Evolutionary conservation across 352 stramenopile species (phyloP), one percentile per base, ranked within the genome.

Genomic region (Peronosclerospora sorghi): DNA sequence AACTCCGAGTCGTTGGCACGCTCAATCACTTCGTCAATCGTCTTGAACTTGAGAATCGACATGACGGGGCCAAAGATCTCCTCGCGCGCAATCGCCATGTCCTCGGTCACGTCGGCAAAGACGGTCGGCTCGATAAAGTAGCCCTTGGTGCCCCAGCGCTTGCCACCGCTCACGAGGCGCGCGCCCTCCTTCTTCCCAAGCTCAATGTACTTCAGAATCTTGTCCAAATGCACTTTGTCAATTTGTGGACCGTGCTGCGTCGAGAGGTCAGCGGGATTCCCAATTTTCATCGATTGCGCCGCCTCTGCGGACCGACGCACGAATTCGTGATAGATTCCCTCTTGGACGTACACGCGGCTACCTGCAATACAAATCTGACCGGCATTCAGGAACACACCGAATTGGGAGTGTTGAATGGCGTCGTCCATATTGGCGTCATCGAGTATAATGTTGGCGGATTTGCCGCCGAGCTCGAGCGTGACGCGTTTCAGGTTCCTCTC

Each of bases 121-220:
- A 98, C 76, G 0, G 91, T 98, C 1, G 95, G 90, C 48, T 84
- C 52, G 56, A 95, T 94, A 68, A 95, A 98, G 43, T 80, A n/a
- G n/a, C n/a, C n/a, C n/a, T n/a, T n/a, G n/a, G n/a, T n/a, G n/a
- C n/a, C n/a, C n/a, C n/a, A n/a, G 19, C 68, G 57, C 53, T 79
- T 83, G 35, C 93, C 91, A 27, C 94, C 92, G 1, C 69, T 63
- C 13, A 95, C 40, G n/a, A 89, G 45, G 6, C 54, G 68, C 8
- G 89, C 92, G 14, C 94, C 93, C 28, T 97, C 83, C 20, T 68
- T 67, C 47, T 77, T 54, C 12, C 77, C 80, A 10, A 63, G 58
- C 30, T 89, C 65, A 36, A 90, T 83, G 68, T 88, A 93, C 32
- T 59, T 57, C 2, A 97, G 41, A n/a, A 96, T 90, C 42, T 93